Evolutionary conservation across 164 flowering plant species (phyloP).

Genomic region (Liquidambar formosana): DNA sequence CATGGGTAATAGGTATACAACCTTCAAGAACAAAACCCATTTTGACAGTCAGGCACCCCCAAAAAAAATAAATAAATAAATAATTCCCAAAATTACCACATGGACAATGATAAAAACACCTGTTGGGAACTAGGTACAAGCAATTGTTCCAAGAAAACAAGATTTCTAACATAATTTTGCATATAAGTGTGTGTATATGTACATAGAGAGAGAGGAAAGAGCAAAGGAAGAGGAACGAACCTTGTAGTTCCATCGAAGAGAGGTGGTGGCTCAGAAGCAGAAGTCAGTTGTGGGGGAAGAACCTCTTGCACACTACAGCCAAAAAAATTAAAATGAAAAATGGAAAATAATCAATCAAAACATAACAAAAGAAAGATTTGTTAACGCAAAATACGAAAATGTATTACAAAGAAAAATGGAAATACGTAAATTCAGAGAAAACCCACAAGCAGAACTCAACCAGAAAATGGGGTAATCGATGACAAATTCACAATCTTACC

Average conservation of each 20-base stretch:
- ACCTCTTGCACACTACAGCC: slow-evolving; percentile 16
- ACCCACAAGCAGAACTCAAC: too few relatives aligned
- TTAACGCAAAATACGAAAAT: background rate
- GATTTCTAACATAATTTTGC: too few relatives aligned
- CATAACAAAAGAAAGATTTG: background rate
- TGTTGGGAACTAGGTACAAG: too few relatives aligned
- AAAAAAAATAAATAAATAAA: too few relatives aligned
- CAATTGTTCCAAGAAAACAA: too few relatives aligned
- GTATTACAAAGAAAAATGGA: too few relatives aligned
- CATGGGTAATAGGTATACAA: slow-evolving; percentile 28
- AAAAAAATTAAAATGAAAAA: too few relatives aligned
- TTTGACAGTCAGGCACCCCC: too few relatives aligned
- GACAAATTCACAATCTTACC: background rate
- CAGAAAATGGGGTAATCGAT: background rate
- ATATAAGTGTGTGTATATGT: too few relatives aligned
- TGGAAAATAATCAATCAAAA: background rate
- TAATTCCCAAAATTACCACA: too few relatives aligned
- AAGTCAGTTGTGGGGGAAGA: slow-evolving; percentile 33
- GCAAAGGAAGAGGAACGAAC: slow-evolving; percentile 15
- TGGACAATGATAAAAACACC: too few relatives aligned
- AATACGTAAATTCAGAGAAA: too few relatives aligned
- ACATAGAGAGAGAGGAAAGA: background rate
- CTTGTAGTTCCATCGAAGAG: slow-evolving; percentile 59
- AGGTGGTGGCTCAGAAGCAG: slow-evolving; percentile 42
- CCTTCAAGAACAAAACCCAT: slow-evolving; percentile 13